Evolutionary conservation across 768 basidiomycete genomes (phyloP), one percentile per base, ranked within the genome.

Genomic region (Trametopsis cervina): DNA sequence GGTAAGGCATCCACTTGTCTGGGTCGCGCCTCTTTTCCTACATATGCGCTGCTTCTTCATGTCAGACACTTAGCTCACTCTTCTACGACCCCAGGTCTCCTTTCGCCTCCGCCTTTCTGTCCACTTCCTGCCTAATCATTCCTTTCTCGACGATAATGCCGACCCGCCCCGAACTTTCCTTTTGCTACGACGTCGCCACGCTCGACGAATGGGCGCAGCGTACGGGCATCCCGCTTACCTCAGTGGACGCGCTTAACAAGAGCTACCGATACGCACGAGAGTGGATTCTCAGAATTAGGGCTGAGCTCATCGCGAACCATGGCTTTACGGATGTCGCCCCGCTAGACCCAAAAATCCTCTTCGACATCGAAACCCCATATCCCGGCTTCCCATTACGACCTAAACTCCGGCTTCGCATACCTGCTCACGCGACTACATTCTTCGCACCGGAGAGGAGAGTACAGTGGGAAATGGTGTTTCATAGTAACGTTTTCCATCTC

Each of bases 401-500:
- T 49, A 74, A 79, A 58, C 69, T 86, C 57, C 80, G 74, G 40
- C 70, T 89, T 5, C 81, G 85, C 59, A 75, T 90, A 27, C 88
- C 88, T 6, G 72, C 81, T 49, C 80, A 89, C 54, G 87, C 88
- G 33, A 83, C 81, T 35, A 87, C 88, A 21, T 90, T 91, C 67
- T 91, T 90, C 69, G 85, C 83, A 42, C 86, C 86, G 10, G 85
- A 90, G 62, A 71, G 88, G 56, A 79, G 85, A 51, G 77, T 89
- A 40, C 87, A 89, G 62, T 91, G 89, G 88, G 80, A 89, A 63
- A 89, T 89, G 87, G 85, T 89, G 57, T 91, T 91, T 61, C 87
- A 68, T 52, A 63, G 64, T 47, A 66, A 66, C 35, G 59, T 66
- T 45, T 69, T 70, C 57, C 64, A 65, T 21, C 61, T 62, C 50